Evolutionary conservation across 2,329 filamentous ascomycete species (phyloP).

Genomic region (Colletotrichum gigasporum): DNA sequence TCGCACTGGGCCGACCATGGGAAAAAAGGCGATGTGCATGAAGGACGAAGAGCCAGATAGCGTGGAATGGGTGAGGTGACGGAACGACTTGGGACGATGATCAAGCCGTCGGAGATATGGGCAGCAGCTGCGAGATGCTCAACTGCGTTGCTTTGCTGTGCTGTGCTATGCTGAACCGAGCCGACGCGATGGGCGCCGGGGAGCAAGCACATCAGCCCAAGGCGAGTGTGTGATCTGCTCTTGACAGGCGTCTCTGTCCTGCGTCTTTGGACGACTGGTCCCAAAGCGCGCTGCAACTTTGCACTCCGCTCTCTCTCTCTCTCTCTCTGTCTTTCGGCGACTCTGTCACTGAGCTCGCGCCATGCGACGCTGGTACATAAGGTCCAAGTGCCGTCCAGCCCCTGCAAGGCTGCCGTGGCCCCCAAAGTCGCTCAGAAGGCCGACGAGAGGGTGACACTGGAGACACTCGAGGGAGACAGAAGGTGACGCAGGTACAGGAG

Average conservation of each 20-base stretch:
- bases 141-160: not conserved
- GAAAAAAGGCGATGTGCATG: conserved; percentile 29
- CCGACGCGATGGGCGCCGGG: not conserved
- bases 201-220: not conserved
- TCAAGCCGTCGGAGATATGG: conserved; percentile 13
- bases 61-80: not conserved
- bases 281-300: not conserved
- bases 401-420: conserved; percentile 5
- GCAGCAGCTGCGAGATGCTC: not conserved
- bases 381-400: not conserved
- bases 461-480: conserved; percentile 8
- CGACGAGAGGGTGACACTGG: conserved; percentile 13
- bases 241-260: not conserved
- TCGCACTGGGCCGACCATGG: conserved; percentile 14
- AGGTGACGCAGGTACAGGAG: conserved; percentile 10
- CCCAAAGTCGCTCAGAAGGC: conserved; percentile 5
- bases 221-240: conserved; percentile 1
- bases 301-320: not conserved
- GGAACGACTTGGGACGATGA: conserved; percentile 13
- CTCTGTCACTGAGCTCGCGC: not conserved
- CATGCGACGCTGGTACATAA: not conserved
- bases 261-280: not conserved
- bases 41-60: not conserved
- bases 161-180: not conserved
- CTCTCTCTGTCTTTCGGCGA: not conserved